These are phyloP conservation scores for Lentinula raphanica DNA, from an alignment of 768 basidiomycete genomes.

Conservation along the genomic window DNA sequence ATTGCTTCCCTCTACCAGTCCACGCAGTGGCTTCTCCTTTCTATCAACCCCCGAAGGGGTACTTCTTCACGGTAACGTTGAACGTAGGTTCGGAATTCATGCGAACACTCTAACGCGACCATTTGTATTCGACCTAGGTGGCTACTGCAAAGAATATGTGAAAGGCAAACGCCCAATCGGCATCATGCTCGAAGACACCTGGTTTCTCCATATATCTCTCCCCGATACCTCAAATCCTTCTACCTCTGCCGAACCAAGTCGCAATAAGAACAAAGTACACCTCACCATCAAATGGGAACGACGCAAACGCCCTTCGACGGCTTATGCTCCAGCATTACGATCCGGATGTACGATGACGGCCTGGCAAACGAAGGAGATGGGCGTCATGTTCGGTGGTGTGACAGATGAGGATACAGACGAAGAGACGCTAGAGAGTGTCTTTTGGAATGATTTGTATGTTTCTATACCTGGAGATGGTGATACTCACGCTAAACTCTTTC, in stretches of 20 bases:
- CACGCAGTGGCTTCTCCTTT: conserved; percentile 83
- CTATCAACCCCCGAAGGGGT: conserved; percentile 74
- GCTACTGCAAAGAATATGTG: conserved; percentile 85
- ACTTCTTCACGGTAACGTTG: conserved; percentile 59
- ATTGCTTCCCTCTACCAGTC: conserved; percentile 30
- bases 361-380: conserved; percentile 64
- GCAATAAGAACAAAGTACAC: conserved; percentile 12
- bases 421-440: conserved; percentile 78
- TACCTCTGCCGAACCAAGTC: background rate
- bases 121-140: conserved; percentile 42
- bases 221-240: background rate
- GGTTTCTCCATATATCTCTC: conserved; percentile 60
- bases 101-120: background rate
- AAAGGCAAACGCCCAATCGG: conserved; percentile 85
- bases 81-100: too few relatives aligned
- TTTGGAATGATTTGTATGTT: conserved; percentile 81
- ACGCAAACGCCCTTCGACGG: conserved; percentile 64
- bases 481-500: background rate
- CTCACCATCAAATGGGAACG: conserved; percentile 78
- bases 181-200: conserved; percentile 86
- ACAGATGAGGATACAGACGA: conserved; percentile 83
- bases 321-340: conserved; percentile 65
- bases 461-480: background rate
- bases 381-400: conserved; percentile 83
- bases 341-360: conserved; percentile 86